Base-by-base conservation (phyloP, 495 filamentous ascomycete species). In the Aspergillus homomorphus region DNA sequence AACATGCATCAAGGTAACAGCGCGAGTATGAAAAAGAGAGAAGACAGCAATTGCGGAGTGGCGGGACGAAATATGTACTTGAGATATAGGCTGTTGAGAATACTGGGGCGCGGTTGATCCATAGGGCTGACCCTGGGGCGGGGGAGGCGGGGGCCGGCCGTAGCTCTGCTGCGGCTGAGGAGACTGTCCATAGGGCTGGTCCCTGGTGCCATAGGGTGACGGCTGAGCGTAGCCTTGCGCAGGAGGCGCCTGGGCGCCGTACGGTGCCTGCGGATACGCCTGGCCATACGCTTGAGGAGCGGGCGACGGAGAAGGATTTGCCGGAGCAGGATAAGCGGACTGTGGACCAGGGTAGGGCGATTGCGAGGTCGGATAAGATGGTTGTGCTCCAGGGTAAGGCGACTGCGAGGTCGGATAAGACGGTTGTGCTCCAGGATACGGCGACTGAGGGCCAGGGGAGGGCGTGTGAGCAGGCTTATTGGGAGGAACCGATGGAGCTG, bases 21-120 rank as follows among this genome's bases (percentile, higher is more conserved):
- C n/a, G 46, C 21, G 45, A 54, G 41, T 44, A 56, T 46, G 53
- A 62, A 16, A 61, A 24, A 66, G 30, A 56, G 43, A 41, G 57
- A 38, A 53, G 53, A 53, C 52, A n/a, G 49, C 28, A 50, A 23
- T 18, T 18, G 48, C 12, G 28, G 50, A 42, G n/a, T 57, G 26
- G n/a, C 19, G 49, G 57, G 46, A 53, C 19, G n/a, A 28, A 57
- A n/a, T 63, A 33, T 59, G 43, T 58, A 68, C 69, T 57, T 73
- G 65, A 41, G 66, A 59, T 9, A 63, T 57, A 23, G 62, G 62
- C 28, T 65, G 67, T 38, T 62, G 62, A 54, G 70, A 72, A 55
- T 74, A 76, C n/a, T 69, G 64, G 50, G 67, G 64, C 57, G 64
- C 66, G 20, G 73, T 62, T 23, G 68, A 62, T 63, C 67, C 70